Evolutionary conservation across 2,329 filamentous ascomycete genomes (phyloP).

Genomic region (Arthrobotrys entomopaga): DNA sequence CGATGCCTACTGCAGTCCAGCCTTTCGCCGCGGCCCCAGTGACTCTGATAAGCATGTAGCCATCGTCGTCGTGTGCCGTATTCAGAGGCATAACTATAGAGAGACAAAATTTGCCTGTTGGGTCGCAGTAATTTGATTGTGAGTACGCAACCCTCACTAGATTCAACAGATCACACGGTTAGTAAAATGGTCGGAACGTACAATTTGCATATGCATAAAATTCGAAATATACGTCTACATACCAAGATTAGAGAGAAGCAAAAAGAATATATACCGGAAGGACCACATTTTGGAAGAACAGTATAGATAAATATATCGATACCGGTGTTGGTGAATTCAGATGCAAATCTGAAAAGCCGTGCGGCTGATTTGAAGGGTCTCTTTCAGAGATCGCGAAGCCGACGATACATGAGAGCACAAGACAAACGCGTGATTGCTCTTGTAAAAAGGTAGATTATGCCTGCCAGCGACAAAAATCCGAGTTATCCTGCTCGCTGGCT

Average conservation of each 20-base stretch:
- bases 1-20: constrained; percentile 65
- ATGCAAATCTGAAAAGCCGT: not conserved
- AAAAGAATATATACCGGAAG: constrained; percentile 33
- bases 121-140: constrained; percentile 50
- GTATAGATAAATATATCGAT: not conserved
- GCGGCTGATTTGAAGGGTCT: not conserved
- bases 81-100: constrained; percentile 45
- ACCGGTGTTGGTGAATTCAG: not conserved
- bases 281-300: constrained; percentile 26
- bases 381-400: constrained; percentile 1
- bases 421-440: no score
- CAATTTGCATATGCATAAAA: not conserved
- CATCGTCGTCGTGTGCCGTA: constrained; percentile 36
- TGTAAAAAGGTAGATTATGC: constrained; percentile 14
- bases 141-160: constrained; percentile 35
- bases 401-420: not conserved
- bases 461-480: constrained; percentile 37
- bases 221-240: not conserved
- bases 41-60: constrained; percentile 56
- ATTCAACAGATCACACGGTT: not conserved
- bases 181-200: not conserved
- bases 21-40: constrained; percentile 57
- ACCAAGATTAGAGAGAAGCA: constrained; percentile 37
- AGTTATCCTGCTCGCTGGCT: not conserved
- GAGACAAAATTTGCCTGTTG: constrained; percentile 39